Percentiles rank a stretch among this genome's conserved stretches.
Conservation (phyloP, 2,329 filamentous ascomycete species). For the Ophiognomonia clavigignenti-juglandacearum region DNA sequence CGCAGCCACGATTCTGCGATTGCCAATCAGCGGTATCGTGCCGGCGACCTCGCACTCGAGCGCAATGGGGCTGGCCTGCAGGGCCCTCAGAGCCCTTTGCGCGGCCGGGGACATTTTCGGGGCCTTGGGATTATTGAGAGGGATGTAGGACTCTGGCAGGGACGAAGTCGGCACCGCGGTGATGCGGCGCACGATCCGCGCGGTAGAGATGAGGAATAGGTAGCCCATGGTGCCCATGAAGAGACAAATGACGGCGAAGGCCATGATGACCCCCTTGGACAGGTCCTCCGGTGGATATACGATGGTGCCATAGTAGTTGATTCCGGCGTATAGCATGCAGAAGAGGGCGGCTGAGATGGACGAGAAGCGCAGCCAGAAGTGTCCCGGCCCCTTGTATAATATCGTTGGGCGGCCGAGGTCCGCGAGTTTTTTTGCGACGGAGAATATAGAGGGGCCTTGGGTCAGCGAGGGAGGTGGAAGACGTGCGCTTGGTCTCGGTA, state of each 20-base stretch:
- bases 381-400: conserved; percentile 61
- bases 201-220: conserved; percentile 53
- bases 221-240: conserved; percentile 56
- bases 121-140: not conserved
- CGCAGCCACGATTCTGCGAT: conserved; percentile 36
- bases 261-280: conserved; percentile 50
- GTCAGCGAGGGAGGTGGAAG: not conserved
- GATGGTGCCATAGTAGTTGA: conserved; percentile 46
- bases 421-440: conserved; percentile 52
- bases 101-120: not conserved
- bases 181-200: conserved; percentile 53
- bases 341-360: conserved; percentile 52
- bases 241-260: conserved; percentile 54
- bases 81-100: conserved; percentile 5
- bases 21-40: conserved; percentile 41
- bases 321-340: conserved; percentile 45
- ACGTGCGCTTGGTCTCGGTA: too few relatives aligned
- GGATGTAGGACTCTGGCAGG: conserved; percentile 7
- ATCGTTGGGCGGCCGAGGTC: conserved; percentile 50
- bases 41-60: conserved; percentile 50
- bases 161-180: conserved; percentile 42
- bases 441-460: conserved; percentile 9
- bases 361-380: conserved; percentile 57
- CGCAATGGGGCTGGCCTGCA: conserved; percentile 29
- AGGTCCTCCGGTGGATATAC: conserved; percentile 46